These are phyloP conservation scores for Blepharisma japonicum DNA, from an alignment of 73 alveolate genomes.

Conservation along the genomic window DNA sequence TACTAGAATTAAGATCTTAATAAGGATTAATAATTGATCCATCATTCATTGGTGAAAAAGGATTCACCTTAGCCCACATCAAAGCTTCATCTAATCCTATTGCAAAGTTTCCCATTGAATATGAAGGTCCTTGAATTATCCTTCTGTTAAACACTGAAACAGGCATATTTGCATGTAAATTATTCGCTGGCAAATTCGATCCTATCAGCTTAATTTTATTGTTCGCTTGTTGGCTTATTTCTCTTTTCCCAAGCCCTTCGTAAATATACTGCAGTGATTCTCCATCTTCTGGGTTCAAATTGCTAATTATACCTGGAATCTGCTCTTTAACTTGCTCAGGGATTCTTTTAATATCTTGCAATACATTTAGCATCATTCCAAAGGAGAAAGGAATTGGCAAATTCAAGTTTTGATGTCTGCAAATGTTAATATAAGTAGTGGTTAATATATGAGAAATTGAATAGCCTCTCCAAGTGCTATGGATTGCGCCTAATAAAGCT, in stretches of 20 bases:
- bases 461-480: conserved; percentile 10
- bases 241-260: background rate
- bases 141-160: background rate
- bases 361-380: background rate
- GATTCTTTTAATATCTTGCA: background rate
- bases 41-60: conserved; percentile 52
- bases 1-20: conserved; percentile 18
- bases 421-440: background rate
- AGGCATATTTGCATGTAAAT: background rate
- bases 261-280: background rate
- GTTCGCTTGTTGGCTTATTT: background rate
- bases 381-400: background rate
- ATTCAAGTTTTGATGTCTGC: background rate
- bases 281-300: background rate
- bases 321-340: background rate
- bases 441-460: background rate
- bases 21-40: conserved; percentile 58
- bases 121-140: background rate
- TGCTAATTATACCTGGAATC: background rate
- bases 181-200: background rate
- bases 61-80: conserved; percentile 48
- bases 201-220: background rate
- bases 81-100: conserved; percentile 44
- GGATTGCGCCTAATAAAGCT: background rate
- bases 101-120: background rate